Evolutionary conservation across 2,329 filamentous ascomycete species (phyloP).

Genomic region (Aspergillus tubingensis): DNA sequence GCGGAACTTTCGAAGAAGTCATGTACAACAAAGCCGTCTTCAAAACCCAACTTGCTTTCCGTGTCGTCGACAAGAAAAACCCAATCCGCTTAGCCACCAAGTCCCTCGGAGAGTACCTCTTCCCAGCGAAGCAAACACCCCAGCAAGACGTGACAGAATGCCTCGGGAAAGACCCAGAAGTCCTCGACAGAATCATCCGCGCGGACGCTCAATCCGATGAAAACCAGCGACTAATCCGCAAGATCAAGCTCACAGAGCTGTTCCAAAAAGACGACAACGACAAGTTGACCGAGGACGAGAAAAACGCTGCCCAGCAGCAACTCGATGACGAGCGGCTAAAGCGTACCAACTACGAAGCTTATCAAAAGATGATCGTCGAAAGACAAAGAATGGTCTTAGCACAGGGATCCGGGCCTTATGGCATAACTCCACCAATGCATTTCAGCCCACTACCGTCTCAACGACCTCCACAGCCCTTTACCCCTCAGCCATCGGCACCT

Average conservation of each 20-base stretch:
- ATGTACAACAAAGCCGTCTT: slow-evolving; percentile 75
- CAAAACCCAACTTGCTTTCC: slow-evolving; percentile 76
- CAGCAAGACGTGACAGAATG: slow-evolving; percentile 57
- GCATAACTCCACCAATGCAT: no score
- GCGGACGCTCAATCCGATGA: slow-evolving; percentile 20
- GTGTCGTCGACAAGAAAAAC: slow-evolving; percentile 83
- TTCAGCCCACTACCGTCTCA: not conserved
- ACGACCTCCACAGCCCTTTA: not conserved
- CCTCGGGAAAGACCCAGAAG: slow-evolving; percentile 59
- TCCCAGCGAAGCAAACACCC: slow-evolving; percentile 55
- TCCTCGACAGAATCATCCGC: slow-evolving; percentile 59
- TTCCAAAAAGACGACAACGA: slow-evolving; percentile 71
- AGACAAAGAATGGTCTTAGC: slow-evolving; percentile 10
- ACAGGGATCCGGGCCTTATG: not conserved
- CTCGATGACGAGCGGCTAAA: slow-evolving; percentile 44
- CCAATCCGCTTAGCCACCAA: slow-evolving; percentile 66
- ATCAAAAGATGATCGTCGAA: slow-evolving; percentile 25
- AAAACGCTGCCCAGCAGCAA: slow-evolving; percentile 54
- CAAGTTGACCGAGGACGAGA: slow-evolving; percentile 63
- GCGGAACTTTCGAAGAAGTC: slow-evolving; percentile 76
- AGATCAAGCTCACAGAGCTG: slow-evolving; percentile 68
- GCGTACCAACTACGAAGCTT: slow-evolving; percentile 40
- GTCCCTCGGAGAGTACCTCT: slow-evolving; percentile 58
- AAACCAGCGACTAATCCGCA: slow-evolving; percentile 27
- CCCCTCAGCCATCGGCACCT: not conserved